Conservation (phyloP, 2,329 filamentous ascomycete species). For the Chaetomiaceae sp. region DNA sequence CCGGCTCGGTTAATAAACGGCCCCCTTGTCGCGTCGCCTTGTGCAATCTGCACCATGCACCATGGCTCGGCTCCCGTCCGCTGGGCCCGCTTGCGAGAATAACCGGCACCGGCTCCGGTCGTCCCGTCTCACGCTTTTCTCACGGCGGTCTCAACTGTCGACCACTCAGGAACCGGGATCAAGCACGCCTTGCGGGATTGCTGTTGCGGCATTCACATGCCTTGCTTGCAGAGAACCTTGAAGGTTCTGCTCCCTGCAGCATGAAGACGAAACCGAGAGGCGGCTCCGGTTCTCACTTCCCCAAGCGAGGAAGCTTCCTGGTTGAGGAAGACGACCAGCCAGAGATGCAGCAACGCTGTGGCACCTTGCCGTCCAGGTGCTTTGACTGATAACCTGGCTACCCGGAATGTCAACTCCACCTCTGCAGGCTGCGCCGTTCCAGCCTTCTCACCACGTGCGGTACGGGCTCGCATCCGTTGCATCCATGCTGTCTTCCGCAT, state of each 20-base stretch:
- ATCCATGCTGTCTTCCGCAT: background rate
- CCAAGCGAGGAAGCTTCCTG: no score
- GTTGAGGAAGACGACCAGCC: no score
- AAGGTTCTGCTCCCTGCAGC: background rate
- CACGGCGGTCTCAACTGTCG: no score
- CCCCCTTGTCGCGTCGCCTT: background rate
- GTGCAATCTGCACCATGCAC: slow-evolving; percentile 5
- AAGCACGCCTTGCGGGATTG: background rate
- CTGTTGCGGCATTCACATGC: background rate
- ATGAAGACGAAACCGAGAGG: no score
- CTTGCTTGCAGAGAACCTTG: no score
- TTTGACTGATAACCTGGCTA: background rate
- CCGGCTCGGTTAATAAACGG: background rate
- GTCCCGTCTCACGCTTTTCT: background rate
- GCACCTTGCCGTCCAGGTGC: background rate
- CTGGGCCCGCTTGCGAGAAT: slow-evolving; percentile 14
- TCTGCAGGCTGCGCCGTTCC: background rate
- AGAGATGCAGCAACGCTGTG: background rate
- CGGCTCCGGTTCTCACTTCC: no score
- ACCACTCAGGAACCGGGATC: background rate
- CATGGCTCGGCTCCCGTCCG: slow-evolving; percentile 14
- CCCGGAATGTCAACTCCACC: background rate
- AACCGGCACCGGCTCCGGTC: background rate
- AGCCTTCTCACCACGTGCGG: slow-evolving; percentile 7
- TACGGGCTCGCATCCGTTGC: slow-evolving; percentile 6